Evolutionary conservation across 2,329 filamentous ascomycete species (phyloP).

Genomic region (Penicillium sclerotigenum): DNA sequence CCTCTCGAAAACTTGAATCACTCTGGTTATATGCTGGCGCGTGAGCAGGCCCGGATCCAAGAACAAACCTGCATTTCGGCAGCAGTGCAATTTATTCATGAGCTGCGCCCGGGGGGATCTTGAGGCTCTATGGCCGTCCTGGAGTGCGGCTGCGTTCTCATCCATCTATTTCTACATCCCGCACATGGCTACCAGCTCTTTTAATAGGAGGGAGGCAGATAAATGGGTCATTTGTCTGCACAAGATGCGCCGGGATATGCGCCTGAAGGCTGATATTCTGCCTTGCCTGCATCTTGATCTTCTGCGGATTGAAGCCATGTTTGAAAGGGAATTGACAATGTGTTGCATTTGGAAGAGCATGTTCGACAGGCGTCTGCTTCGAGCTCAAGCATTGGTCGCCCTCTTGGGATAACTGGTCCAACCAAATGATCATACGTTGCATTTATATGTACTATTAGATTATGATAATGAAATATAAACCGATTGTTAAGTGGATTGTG

Average conservation of each 20-base stretch:
- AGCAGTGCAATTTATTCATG: background rate
- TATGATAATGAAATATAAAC: background rate
- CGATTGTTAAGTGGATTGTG: background rate
- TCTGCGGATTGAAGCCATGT: constrained; percentile 1
- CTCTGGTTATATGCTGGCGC: background rate
- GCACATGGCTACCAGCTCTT: background rate
- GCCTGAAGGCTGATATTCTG: constrained; percentile 1
- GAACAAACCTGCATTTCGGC: background rate
- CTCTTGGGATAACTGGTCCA: background rate
- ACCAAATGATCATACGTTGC: background rate
- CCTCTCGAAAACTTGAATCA: background rate
- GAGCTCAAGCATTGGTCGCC: background rate
- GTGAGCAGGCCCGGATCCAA: background rate
- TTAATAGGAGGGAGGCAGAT: background rate
- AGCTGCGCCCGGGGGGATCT: background rate
- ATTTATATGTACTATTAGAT: background rate
- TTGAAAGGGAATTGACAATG: background rate
- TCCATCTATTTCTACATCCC: constrained; percentile 2
- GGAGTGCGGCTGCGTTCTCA: background rate
- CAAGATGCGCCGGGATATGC: constrained; percentile 2
- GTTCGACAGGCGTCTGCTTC: background rate
- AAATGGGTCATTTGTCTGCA: constrained; percentile 1
- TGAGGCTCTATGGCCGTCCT: background rate
- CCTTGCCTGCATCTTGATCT: constrained; percentile 2
- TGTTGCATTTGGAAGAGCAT: constrained; percentile 2